phyloP scores from a whole-genome alignment of 208 protist genomes.

The Acanthamoeba culbertsoni region DNA sequence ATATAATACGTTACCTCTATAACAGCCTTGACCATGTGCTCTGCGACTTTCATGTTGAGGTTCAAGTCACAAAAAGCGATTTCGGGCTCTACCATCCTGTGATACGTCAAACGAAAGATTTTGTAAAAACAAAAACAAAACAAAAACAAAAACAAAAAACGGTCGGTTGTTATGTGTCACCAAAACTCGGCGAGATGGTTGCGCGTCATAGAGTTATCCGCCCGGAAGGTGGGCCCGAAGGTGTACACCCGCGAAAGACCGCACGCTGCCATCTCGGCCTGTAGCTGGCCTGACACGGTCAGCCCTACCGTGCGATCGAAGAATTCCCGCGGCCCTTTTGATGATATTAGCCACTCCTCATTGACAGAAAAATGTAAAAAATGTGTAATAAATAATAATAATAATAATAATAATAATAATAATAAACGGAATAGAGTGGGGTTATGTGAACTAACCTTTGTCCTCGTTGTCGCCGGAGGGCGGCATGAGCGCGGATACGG shows the following conservation, averaged over 20 bases:
- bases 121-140: background rate
- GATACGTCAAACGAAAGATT: background rate
- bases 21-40: conserved; percentile 64
- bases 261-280: conserved; percentile 76
- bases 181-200: conserved; percentile 89
- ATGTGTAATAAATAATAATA: too few species aligned
- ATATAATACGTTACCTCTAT: conserved; percentile 33
- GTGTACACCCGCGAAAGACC: conserved; percentile 83
- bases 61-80: conserved; percentile 80
- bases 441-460: background rate
- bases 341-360: too few species aligned
- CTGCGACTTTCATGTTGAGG: conserved; percentile 70
- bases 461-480: background rate
- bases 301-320: conserved; percentile 20
- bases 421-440: background rate
- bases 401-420: background rate
- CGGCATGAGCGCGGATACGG: background rate
- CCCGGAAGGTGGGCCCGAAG: conserved; percentile 86
- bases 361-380: too few species aligned
- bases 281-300: conserved; percentile 75
- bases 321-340: background rate
- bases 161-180: background rate
- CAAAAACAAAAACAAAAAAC: background rate
- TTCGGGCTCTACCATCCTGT: conserved; percentile 87
- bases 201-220: conserved; percentile 80